Percentiles rank a stretch among this genome's conserved stretches.
phyloP scores from a whole-genome alignment of 257 asterid genomes.

The Paraleonurus japonicus region DNA sequence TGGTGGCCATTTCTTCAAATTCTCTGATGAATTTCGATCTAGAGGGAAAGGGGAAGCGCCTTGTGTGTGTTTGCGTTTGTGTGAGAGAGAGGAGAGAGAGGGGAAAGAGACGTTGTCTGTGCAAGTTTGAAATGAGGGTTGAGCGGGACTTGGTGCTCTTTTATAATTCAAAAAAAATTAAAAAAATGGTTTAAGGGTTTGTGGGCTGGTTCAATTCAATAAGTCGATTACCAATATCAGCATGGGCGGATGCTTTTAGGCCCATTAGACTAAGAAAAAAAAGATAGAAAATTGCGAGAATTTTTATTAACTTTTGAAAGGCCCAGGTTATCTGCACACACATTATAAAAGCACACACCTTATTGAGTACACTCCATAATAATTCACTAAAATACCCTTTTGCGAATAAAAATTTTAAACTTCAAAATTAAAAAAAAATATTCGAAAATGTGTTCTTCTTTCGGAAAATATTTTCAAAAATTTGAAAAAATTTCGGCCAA shows the following conservation, averaged over 20 bases:
- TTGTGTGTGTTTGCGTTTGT: not conserved
- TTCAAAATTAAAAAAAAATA: no score
- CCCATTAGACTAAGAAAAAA: not conserved
- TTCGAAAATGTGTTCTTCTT: no score
- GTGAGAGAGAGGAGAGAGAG: not conserved
- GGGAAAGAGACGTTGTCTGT: not conserved
- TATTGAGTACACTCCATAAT: no score
- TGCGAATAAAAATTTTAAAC: no score
- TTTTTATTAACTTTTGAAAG: no score
- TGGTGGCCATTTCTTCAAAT: constrained; percentile 54
- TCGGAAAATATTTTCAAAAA: no score
- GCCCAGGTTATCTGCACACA: no score
- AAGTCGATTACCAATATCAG: not conserved
- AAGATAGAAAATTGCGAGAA: not conserved
- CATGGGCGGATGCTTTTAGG: not conserved
- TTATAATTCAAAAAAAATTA: constrained; percentile 20
- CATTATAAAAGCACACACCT: no score
- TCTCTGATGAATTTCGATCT: constrained; percentile 10
- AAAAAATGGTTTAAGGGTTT: not conserved
- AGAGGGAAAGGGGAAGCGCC: not conserved
- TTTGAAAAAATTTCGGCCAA: no score
- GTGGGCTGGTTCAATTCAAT: constrained; percentile 20
- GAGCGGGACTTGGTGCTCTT: constrained; percentile 43
- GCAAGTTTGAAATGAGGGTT: constrained; percentile 40
- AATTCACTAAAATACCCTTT: no score